phyloP scores from a whole-genome alignment of 306 rosid species.

The Malus sieversii region DNA sequence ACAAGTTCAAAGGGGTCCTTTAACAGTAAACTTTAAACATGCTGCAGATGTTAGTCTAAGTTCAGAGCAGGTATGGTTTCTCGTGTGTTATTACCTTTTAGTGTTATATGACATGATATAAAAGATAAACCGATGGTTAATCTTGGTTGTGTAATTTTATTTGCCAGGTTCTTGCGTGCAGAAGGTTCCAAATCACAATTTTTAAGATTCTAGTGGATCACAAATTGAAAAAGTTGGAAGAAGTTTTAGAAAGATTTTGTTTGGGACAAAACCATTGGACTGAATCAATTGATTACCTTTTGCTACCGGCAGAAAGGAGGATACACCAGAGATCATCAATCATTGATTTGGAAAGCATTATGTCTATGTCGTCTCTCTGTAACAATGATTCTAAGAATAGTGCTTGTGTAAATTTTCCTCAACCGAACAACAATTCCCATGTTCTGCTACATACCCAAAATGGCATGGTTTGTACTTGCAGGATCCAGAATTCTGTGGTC shows the following conservation, averaged over 20 bases:
- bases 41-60: slow-evolving; percentile 35
- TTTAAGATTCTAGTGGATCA: slow-evolving; percentile 35
- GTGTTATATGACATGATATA: neutral
- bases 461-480: slow-evolving; percentile 47
- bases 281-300: neutral
- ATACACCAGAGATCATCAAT: neutral
- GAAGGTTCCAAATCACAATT: slow-evolving; percentile 56
- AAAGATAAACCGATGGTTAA: neutral
- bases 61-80: slow-evolving; percentile 35
- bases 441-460: slow-evolving; percentile 19
- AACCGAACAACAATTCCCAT: slow-evolving; percentile 1
- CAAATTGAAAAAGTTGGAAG: neutral
- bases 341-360: slow-evolving; percentile 47
- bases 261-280: neutral
- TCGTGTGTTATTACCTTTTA: neutral
- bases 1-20: slow-evolving; percentile 37
- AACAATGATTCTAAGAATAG: neutral
- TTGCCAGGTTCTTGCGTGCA: slow-evolving; percentile 48
- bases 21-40: slow-evolving; percentile 32
- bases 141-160: slow-evolving; percentile 1
- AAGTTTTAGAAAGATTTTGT: neutral
- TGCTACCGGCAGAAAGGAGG: slow-evolving; percentile 16
- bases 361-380: slow-evolving; percentile 25
- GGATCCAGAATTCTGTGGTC: slow-evolving; percentile 45
- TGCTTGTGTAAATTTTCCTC: neutral